Percentiles rank a stretch among this genome's conserved stretches.
Conservation (phyloP, 179 eudicot species). For the Corrigiola litoralis region DNA sequence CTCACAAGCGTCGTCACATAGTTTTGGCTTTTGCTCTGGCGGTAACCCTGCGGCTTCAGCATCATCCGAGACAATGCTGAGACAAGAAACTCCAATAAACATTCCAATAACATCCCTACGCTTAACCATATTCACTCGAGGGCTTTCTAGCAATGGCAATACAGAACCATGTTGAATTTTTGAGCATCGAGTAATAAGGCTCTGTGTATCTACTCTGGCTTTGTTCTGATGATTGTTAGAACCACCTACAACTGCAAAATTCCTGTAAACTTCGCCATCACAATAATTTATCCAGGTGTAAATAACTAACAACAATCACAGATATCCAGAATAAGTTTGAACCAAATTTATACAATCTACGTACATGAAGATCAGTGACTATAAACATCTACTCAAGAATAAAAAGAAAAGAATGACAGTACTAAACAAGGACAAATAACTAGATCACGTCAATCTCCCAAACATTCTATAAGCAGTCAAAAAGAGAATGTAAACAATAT, state of each 20-base stretch:
- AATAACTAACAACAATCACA: not conserved
- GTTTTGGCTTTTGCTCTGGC: conserved; percentile 71
- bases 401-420: too few species aligned
- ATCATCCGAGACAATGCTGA: conserved; percentile 25
- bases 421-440: too few species aligned
- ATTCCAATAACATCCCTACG: conserved; percentile 52
- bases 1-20: conserved; percentile 80
- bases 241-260: conserved; percentile 30
- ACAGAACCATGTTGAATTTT: conserved; percentile 21
- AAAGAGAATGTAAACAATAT: too few species aligned
- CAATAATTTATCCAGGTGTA: not conserved
- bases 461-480: too few species aligned
- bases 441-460: too few species aligned
- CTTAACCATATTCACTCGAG: conserved; percentile 19
- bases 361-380: too few species aligned
- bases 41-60: conserved; percentile 84
- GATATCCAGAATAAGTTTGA: not conserved
- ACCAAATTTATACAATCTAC: too few species aligned
- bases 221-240: conserved; percentile 13
- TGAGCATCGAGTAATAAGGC: conserved; percentile 27
- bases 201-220: conserved; percentile 16
- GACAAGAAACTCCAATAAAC: conserved; percentile 44
- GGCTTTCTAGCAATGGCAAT: conserved; percentile 10
- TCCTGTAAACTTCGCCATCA: not conserved
- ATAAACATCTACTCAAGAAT: too few species aligned